These are phyloP conservation scores for Volvox reticuliferus DNA, from an alignment of 139 green algal genomes.

Conservation along the genomic window DNA sequence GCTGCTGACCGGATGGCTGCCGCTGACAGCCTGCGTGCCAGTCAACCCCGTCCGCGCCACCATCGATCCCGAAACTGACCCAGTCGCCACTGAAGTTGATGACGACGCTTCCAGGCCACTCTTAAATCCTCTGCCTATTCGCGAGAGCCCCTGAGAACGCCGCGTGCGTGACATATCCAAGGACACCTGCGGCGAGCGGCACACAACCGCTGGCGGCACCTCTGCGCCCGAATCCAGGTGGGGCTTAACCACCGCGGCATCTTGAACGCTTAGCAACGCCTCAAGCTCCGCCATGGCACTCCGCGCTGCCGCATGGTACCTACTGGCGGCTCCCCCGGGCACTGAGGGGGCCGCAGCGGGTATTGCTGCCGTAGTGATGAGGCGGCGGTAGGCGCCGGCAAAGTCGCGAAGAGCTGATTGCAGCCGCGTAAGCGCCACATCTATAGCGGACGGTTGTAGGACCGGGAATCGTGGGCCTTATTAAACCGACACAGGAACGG, in stretches of 20 bases:
- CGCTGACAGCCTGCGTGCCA: not conserved
- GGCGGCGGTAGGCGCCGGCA: not conserved
- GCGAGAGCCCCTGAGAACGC: not conserved
- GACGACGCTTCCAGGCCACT: not conserved
- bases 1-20: not conserved
- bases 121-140: not conserved
- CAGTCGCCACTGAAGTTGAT: not conserved
- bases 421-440: not conserved
- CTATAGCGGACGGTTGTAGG: too few relatives aligned
- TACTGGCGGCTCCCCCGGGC: not conserved
- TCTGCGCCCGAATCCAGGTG: not conserved
- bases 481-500: too few relatives aligned
- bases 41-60: not conserved
- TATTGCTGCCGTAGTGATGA: not conserved
- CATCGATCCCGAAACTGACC: not conserved
- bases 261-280: not conserved
- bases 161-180: not conserved
- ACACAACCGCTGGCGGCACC: constrained; percentile 1
- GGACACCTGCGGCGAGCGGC: not conserved
- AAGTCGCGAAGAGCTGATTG: not conserved
- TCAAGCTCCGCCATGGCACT: not conserved
- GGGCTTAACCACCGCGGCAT: not conserved
- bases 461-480: too few relatives aligned
- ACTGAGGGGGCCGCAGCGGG: not conserved
- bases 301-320: not conserved